Percentiles rank a stretch among this genome's conserved stretches.
Conservation (phyloP, 352 stramenopile species). For the Globisporangium nagaii region DNA sequence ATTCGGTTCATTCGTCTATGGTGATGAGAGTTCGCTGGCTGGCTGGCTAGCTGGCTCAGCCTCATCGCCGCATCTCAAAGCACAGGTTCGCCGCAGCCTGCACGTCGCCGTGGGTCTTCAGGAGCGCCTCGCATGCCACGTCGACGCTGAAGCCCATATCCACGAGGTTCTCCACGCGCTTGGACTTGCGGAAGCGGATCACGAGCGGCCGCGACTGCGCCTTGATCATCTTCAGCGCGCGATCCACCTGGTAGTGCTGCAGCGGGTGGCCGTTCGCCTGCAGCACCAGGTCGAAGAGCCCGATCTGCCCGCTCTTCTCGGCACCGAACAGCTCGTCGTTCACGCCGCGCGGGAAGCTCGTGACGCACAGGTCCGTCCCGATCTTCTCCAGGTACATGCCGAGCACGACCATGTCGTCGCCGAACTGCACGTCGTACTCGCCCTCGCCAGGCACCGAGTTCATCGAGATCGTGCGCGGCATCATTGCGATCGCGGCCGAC, state of each 20-base stretch:
- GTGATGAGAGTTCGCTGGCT: neutral
- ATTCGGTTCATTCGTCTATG: slow-evolving; percentile 4
- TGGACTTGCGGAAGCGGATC: slow-evolving; percentile 70
- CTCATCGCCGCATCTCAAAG: slow-evolving; percentile 35
- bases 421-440: slow-evolving; percentile 80
- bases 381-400: slow-evolving; percentile 81
- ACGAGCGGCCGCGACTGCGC: slow-evolving; percentile 67
- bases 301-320: slow-evolving; percentile 70
- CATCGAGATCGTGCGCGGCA: slow-evolving; percentile 70
- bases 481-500: slow-evolving; percentile 75
- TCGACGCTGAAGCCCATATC: slow-evolving; percentile 71
- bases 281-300: slow-evolving; percentile 62
- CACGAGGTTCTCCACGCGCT: slow-evolving; percentile 54
- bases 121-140: slow-evolving; percentile 41
- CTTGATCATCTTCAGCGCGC: slow-evolving; percentile 83
- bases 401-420: slow-evolving; percentile 58
- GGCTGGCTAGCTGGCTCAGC: slow-evolving; percentile 2
- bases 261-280: slow-evolving; percentile 79
- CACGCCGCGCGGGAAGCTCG: slow-evolving; percentile 60
- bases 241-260: slow-evolving; percentile 78
- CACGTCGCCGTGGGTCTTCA: slow-evolving; percentile 47
- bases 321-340: slow-evolving; percentile 69
- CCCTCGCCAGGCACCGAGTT: slow-evolving; percentile 35
- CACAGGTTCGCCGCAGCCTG: slow-evolving; percentile 63
- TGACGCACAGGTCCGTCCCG: slow-evolving; percentile 68